Base-by-base conservation (phyloP, 2,329 filamentous ascomycete species). In the Stachybotrys echinatus region DNA sequence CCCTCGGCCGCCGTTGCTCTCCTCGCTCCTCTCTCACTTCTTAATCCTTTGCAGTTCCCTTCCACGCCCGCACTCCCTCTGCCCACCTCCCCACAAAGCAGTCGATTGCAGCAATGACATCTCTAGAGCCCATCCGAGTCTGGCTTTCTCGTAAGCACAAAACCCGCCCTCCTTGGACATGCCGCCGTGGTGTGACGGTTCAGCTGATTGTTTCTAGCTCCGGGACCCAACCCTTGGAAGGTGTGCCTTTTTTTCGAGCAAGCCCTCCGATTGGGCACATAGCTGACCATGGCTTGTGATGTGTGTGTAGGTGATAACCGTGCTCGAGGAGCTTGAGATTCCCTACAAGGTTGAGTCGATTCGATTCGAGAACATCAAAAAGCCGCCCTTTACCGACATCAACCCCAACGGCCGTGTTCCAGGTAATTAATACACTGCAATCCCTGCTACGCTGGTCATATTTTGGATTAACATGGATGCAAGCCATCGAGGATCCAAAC, bases 341-440 rank as follows among this genome's bases (percentile, higher is more conserved):
- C 48, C 50, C 18, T 62, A 61, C 39, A 49, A 62, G 14, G 48
- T 50, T 43, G 52, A 54, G n/a, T 46, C 48, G 0, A 48, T 61
- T 23, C 43, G 45, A 12, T 58, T 58, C 40, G 53, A 49, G 20
- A 51, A 59, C 34, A 42, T 59, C 45, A 60, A 62, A 50, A 56
- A 55, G 43, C 44, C 48, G 21, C 52, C 53, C 2, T 58, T 56
- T 10, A 54, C 51, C 31, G 47, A 52, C 42, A 50, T 61, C 23
- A 61, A 52, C 46, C 53, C 53, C 17, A 55, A 55, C 21, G 50
- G 53, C 18, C 53, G 53, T 20, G 38, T 55, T 6, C 53, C 53
- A 21, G 38, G 38, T 40, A 20, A 18, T 6, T n/a, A 7, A 18
- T 20, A 7, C 17, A 10, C 10, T n/a, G 31, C 17, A 18, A 40